Conservation (phyloP, 345 rosid species). For the Syzygium grande region DNA sequence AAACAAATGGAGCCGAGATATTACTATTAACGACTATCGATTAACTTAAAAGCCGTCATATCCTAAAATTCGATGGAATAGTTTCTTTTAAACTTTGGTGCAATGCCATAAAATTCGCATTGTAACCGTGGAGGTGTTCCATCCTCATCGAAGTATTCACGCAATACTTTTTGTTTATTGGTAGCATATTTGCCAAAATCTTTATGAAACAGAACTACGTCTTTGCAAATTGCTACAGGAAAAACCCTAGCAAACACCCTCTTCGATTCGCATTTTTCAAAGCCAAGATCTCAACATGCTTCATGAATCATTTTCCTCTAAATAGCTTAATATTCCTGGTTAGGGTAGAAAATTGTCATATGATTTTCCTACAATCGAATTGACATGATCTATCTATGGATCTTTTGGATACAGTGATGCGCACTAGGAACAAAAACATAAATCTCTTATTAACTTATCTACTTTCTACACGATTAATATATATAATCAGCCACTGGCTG, state of each 20-base stretch:
- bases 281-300: background rate
- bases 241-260: background rate
- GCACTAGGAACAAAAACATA: background rate
- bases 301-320: background rate
- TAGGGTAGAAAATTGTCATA: background rate
- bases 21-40: background rate
- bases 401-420: background rate
- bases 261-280: background rate
- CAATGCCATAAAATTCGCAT: background rate
- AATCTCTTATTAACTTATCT: background rate
- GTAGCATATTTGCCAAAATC: background rate
- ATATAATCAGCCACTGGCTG: background rate
- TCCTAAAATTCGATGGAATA: background rate
- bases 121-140: background rate
- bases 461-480: background rate
- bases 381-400: background rate
- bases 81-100: background rate
- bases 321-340: background rate
- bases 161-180: background rate
- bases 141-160: background rate
- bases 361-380: background rate
- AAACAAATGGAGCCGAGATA: no score
- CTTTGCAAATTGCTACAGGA: background rate
- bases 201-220: background rate
- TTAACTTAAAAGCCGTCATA: accelerated